These are phyloP conservation scores for Neurospora sp. DNA, from an alignment of 495 filamentous ascomycete species.

Conservation along the genomic window DNA sequence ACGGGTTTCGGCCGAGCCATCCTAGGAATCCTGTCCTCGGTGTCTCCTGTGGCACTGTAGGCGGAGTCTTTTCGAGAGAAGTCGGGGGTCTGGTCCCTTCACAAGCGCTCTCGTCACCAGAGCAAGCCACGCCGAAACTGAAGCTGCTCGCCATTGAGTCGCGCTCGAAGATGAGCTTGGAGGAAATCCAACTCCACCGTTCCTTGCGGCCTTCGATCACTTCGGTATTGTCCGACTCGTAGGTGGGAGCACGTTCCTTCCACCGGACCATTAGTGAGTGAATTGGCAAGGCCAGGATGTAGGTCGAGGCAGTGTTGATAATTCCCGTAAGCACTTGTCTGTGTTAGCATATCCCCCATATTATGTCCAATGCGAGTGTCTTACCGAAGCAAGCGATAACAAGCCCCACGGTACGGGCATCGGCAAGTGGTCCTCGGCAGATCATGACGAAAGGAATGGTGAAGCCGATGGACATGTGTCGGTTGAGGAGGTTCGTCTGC, in stretches of 20 bases:
- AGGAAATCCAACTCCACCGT: neutral
- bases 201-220: neutral
- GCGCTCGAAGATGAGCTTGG: slow-evolving; percentile 3
- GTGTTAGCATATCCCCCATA: neutral
- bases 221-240: neutral
- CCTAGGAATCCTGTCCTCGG: neutral
- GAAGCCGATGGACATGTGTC: slow-evolving; percentile 40
- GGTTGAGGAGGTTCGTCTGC: slow-evolving; percentile 27
- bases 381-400: slow-evolving; percentile 31
- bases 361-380: neutral
- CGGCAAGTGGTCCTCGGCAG: slow-evolving; percentile 24
- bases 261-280: slow-evolving; percentile 19
- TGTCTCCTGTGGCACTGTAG: neutral
- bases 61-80: neutral
- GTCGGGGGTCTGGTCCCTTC: neutral
- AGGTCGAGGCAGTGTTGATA: slow-evolving; percentile 15
- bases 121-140: neutral
- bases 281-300: slow-evolving; percentile 12
- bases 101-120: neutral
- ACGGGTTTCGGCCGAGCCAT: slow-evolving; percentile 10
- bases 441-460: slow-evolving; percentile 37
- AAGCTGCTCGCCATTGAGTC: slow-evolving; percentile 4
- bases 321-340: slow-evolving; percentile 19
- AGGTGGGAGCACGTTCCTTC: neutral
- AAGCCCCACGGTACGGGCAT: slow-evolving; percentile 20